Conservation (phyloP, 495 filamentous ascomycete species). For the Choiromyces venosus region DNA sequence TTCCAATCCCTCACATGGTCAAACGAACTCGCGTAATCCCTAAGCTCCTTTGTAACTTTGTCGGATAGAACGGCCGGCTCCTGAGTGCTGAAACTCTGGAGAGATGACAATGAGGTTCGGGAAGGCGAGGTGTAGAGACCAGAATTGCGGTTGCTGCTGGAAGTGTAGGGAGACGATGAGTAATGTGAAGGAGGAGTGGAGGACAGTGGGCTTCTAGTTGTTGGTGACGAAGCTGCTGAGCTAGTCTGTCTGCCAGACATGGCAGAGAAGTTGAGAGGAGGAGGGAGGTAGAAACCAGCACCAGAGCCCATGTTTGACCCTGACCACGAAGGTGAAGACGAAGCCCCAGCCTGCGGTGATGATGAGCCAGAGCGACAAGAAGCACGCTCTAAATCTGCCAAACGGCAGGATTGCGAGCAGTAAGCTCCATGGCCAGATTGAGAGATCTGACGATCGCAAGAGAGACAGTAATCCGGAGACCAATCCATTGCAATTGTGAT, state of each 20-base stretch:
- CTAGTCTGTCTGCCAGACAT: conserved; percentile 30
- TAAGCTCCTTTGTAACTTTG: conserved; percentile 71
- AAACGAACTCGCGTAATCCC: conserved; percentile 80
- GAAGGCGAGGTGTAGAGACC: conserved; percentile 56
- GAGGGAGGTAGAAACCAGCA: conserved; percentile 59
- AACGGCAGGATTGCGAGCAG: conserved; percentile 87
- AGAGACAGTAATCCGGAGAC: conserved; percentile 89
- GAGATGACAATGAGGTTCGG: conserved; percentile 75
- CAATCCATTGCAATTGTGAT: conserved; percentile 71
- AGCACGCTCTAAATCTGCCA: conserved; percentile 77
- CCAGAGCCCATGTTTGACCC: conserved; percentile 45
- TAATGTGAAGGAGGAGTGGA: conserved; percentile 39
- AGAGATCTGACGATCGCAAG: conserved; percentile 82
- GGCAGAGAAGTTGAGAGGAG: conserved; percentile 59
- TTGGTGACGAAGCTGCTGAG: conserved; percentile 25
- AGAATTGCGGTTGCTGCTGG: conserved; percentile 33
- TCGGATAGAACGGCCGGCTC: conserved; percentile 60
- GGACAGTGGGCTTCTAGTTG: conserved; percentile 34
- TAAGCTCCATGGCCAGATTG: conserved; percentile 62
- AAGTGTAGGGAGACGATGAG: conserved; percentile 43
- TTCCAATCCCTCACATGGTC: conserved; percentile 69
- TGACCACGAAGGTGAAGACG: conserved; percentile 48
- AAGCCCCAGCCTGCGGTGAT: conserved; percentile 45
- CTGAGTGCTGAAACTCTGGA: conserved; percentile 58
- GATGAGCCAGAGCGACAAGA: conserved; percentile 54